Evolutionary conservation across 306 rosid genomes (phyloP).

Genomic region (Leucaena leucocephala): DNA sequence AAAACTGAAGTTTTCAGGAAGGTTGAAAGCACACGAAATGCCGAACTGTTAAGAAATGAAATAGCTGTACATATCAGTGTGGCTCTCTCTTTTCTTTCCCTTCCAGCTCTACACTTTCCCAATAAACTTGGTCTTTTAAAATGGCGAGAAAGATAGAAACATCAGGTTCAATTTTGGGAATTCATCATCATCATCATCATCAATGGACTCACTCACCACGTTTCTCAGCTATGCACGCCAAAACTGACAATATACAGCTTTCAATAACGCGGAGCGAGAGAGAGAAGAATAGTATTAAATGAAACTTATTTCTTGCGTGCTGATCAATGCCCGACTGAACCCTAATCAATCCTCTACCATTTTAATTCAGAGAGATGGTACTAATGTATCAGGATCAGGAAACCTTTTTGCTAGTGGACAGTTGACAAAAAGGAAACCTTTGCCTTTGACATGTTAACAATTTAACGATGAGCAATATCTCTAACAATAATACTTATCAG

Average conservation of each 20-base stretch:
- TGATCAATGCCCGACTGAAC: slow-evolving; percentile 38
- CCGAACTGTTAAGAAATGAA: slow-evolving; percentile 43
- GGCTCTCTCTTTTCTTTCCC: background rate
- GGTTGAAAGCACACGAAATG: slow-evolving; percentile 32
- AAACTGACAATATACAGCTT: slow-evolving; percentile 69
- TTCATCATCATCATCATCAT: slow-evolving; percentile 22
- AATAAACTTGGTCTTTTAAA: background rate
- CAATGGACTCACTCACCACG: slow-evolving; percentile 40
- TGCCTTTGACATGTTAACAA: slow-evolving; percentile 21
- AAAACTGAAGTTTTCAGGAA: slow-evolving; percentile 23
- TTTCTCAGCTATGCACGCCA: slow-evolving; percentile 73
- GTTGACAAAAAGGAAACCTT: slow-evolving; percentile 44
- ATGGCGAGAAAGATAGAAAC: slow-evolving; percentile 8
- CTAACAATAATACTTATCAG: background rate
- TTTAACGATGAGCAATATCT: background rate
- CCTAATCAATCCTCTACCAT: slow-evolving; percentile 34
- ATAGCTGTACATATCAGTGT: background rate
- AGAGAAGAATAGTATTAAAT: slow-evolving; percentile 31
- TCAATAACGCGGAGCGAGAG: slow-evolving; percentile 37
- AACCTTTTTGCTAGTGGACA: slow-evolving; percentile 45
- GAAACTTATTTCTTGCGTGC: slow-evolving; percentile 42
- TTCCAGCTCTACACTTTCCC: slow-evolving; percentile 1
- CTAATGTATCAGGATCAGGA: slow-evolving; percentile 42
- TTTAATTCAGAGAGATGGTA: slow-evolving; percentile 32
- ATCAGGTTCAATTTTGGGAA: slow-evolving; percentile 47